These are phyloP conservation scores for Vitellaria paradoxa DNA, from an alignment of 179 eudicot species.

Conservation along the genomic window DNA sequence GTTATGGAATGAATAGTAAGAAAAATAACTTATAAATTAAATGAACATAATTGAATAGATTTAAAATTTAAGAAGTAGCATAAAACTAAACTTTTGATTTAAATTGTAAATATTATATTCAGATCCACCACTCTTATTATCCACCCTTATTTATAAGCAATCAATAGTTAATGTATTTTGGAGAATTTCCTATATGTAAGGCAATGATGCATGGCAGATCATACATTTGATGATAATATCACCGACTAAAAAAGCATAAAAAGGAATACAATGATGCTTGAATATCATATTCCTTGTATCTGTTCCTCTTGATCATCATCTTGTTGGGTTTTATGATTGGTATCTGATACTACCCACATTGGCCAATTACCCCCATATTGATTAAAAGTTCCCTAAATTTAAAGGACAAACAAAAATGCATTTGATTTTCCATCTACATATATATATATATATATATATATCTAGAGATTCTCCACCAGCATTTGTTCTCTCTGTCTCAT, in stretches of 20 bases:
- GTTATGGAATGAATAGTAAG: too few species aligned
- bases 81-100: too few species aligned
- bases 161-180: not conserved
- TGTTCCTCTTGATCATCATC: not conserved
- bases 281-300: constrained; percentile 5
- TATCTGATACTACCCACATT: not conserved
- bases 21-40: too few species aligned
- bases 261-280: constrained; percentile 11
- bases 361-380: not conserved
- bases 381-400: too few species aligned
- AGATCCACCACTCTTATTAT: too few species aligned
- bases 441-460: not conserved
- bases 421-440: not conserved
- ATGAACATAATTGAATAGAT: too few species aligned
- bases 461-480: not conserved
- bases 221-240: not conserved
- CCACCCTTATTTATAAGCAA: not conserved
- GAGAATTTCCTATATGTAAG: not conserved
- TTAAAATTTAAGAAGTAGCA: too few species aligned
- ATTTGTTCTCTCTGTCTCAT: not conserved
- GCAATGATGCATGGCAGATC: constrained; percentile 10
- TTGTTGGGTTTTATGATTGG: constrained; percentile 4
- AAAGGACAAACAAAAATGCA: not conserved
- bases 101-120: too few species aligned
- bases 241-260: constrained; percentile 10